Evolutionary conservation across 1,284 basidiomycete genomes (phyloP).

Genomic region (Melampsora larici-populina): DNA sequence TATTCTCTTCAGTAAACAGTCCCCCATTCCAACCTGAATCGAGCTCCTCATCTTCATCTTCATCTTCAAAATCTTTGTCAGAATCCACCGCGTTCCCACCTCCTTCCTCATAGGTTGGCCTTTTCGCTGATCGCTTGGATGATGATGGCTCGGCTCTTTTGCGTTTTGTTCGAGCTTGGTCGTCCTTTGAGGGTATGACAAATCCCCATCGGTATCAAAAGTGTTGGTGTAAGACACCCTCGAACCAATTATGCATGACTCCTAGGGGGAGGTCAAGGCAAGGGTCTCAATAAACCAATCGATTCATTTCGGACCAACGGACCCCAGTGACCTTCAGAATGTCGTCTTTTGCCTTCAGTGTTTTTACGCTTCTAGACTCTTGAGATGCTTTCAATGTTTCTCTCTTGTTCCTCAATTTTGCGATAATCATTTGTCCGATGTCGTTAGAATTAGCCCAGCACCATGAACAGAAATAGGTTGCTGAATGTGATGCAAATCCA

Average conservation of each 20-base stretch:
- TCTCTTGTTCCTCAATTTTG: background rate
- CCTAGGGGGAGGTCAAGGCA: slow-evolving; percentile 5
- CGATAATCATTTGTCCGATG: background rate
- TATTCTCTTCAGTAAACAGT: background rate
- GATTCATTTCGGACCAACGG: slow-evolving; percentile 11
- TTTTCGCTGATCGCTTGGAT: too few relatives aligned
- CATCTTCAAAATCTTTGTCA: background rate
- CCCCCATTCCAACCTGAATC: too few relatives aligned
- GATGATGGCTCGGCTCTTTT: too few relatives aligned
- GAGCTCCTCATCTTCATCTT: too few relatives aligned
- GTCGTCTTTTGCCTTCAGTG: background rate
- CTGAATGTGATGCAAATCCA: slow-evolving; percentile 13
- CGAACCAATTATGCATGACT: slow-evolving; percentile 33
- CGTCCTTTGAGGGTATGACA: background rate
- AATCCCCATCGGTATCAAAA: slow-evolving; percentile 27
- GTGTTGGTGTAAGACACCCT: slow-evolving; percentile 28
- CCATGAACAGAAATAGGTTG: slow-evolving; percentile 14
- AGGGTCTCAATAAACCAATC: slow-evolving; percentile 11
- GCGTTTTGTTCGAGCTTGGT: background rate
- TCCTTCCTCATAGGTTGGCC: background rate
- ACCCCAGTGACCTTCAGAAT: background rate
- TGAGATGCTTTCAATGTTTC: slow-evolving; percentile 1
- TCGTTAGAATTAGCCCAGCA: background rate
- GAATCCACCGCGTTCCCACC: background rate
- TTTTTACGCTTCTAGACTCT: background rate